Evolutionary conservation across 106 monocot species (phyloP), one percentile per base, ranked within the genome.

Genomic region (Phalaenopsis equestris): DNA sequence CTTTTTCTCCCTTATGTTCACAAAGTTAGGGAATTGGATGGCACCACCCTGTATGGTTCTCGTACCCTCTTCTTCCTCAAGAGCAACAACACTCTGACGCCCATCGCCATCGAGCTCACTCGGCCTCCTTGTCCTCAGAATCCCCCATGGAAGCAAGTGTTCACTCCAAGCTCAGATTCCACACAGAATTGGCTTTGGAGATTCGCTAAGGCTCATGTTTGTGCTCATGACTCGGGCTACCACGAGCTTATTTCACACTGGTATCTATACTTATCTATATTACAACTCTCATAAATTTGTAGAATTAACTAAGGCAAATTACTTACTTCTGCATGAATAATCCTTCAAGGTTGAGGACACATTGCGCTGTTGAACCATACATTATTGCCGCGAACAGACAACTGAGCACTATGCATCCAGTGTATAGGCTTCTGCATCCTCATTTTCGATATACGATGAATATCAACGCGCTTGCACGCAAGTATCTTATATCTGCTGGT

Each of bases 181-280:
- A 94, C 90, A 1, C 76, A 56, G 2, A 19, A 83, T 3, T 97
- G 92, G 92, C 83, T 97, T 3, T 97, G 96, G 96, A 82, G 78
- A 78, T 83, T 94, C 23, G 96, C 94, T 14, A 94, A 94, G 64
- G 78, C 65, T 11, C 92, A 97, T 41, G 94, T 86, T 14, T 73
- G 43, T 2, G 58, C 92, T 8, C 86, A 97, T 38, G 94, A 97
- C 78, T 16, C 92, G 0, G 96, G 94, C 49, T 79, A 75, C 76
- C 96, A 97, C 78, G 90, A 97, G 77, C 89, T 97, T 12, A 84
- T 90, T 67, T 84, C 38, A 79, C 96, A 97, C 81, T 92, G 96
- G 96, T 30, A 30, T 30, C 0, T 30, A 30, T 30, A 30, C 30
- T 30, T 30, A 30, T 30, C 30, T 30, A 30, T 30, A 30, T 30